A percentile compares a stretch with the other conserved stretches of the same genome.
These are phyloP conservation scores for Phytophthora citrophthora DNA, from an alignment of 352 stramenopile genomes.

Conservation along the genomic window DNA sequence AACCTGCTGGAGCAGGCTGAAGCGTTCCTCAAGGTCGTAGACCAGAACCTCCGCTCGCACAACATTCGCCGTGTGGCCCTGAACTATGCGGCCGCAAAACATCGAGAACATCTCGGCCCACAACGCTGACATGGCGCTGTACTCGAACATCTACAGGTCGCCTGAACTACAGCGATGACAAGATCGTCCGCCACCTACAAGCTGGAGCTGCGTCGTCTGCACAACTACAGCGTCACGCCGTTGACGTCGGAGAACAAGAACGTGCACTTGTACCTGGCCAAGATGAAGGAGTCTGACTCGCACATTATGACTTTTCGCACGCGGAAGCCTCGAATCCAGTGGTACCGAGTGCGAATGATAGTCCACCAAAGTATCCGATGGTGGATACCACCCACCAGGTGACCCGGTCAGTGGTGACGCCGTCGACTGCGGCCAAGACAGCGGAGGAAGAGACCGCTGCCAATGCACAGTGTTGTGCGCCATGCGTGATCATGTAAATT, in stretches of 20 bases:
- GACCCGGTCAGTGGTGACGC: too few species aligned
- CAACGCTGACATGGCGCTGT: conserved; percentile 72
- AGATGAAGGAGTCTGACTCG: conserved; percentile 86
- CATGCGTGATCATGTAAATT: too few species aligned
- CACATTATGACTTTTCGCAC: conserved; percentile 86
- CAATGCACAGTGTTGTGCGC: too few species aligned
- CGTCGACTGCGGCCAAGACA: too few species aligned
- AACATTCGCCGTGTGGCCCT: conserved; percentile 91
- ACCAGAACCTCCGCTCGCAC: conserved; percentile 63
- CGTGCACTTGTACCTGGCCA: conserved; percentile 98
- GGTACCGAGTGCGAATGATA: too few species aligned
- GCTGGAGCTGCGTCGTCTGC: conserved; percentile 96
- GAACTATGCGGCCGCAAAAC: conserved; percentile 67
- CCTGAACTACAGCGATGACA: conserved; percentile 96
- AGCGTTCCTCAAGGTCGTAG: conserved; percentile 68
- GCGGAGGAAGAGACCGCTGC: too few species aligned
- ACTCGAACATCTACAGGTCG: conserved; percentile 90
- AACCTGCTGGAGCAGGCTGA: conserved; percentile 65
- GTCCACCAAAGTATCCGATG: too few species aligned
- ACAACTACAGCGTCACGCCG: conserved; percentile 97
- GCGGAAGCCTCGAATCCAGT: too few species aligned
- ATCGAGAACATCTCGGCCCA: conserved; percentile 38
- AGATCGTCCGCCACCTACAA: conserved; percentile 98
- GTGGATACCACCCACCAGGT: too few species aligned
- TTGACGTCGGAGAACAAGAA: conserved; percentile 96